Evolutionary conservation across 225 moss, liverwort and hornwort genomes (phyloP).

Genomic region (Pseudoscleropodium purum): DNA sequence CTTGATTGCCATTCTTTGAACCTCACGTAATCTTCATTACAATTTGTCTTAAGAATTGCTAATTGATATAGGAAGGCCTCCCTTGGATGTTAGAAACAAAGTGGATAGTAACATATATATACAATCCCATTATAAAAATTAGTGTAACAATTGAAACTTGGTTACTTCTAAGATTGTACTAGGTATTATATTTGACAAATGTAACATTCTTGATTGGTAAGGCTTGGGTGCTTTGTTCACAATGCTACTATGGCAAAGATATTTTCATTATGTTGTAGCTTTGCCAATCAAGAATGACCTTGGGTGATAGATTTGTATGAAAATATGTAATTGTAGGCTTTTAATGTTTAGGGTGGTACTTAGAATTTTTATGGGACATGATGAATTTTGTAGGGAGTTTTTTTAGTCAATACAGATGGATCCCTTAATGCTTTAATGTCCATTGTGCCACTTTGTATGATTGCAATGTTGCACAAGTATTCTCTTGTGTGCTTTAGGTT

Average conservation of each 20-base stretch:
- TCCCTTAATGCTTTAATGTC: background rate
- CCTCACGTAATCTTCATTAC: background rate
- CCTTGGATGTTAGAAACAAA: background rate
- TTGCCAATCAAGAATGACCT: background rate
- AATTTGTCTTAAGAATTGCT: background rate
- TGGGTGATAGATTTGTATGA: background rate
- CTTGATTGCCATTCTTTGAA: background rate
- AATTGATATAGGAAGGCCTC: background rate
- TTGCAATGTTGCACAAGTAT: background rate
- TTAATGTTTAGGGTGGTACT: background rate
- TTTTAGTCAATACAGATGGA: background rate
- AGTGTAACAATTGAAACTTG: background rate
- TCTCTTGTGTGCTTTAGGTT: background rate
- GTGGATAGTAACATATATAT: background rate
- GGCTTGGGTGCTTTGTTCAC: background rate
- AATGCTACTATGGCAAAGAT: background rate
- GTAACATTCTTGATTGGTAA: background rate
- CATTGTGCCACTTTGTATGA: background rate
- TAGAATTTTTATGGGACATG: background rate
- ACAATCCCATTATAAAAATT: background rate
- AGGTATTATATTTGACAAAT: background rate
- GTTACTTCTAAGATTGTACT: background rate
- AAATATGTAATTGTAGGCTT: accelerated
- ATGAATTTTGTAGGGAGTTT: background rate
- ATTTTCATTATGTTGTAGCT: background rate